Conservation (phyloP, 2,329 filamentous ascomycete genomes). For the Aspergillus sp. region DNA sequence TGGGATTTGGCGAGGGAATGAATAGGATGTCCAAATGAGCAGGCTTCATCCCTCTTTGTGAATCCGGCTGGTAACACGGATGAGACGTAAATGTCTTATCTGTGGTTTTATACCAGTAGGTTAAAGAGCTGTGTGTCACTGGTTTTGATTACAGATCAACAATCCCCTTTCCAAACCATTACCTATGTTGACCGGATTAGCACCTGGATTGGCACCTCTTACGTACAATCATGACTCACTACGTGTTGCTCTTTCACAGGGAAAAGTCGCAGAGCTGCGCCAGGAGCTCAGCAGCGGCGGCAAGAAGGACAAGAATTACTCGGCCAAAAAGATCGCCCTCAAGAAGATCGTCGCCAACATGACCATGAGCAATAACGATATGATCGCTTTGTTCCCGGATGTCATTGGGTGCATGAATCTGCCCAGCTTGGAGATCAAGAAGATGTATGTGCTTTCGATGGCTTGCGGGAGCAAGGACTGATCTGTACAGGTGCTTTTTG, state of each 20-base stretch:
- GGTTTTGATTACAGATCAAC: not conserved
- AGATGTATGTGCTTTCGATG: constrained; percentile 62
- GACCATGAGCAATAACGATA: constrained; percentile 99
- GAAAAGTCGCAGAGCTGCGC: constrained; percentile 96
- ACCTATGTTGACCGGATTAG: not conserved
- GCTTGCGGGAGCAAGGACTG: not conserved
- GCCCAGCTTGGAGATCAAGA: constrained; percentile 94
- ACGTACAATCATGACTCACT: constrained; percentile 23
- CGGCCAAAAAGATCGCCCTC: constrained; percentile 90
- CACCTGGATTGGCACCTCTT: not conserved
- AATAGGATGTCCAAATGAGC: not conserved
- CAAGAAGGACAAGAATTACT: constrained; percentile 97
- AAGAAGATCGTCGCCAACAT: constrained; percentile 99
- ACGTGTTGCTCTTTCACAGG: constrained; percentile 52
- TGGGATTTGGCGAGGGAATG: not conserved
- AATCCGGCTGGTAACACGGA: not conserved
- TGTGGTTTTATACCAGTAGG: not conserved
- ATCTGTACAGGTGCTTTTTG: constrained; percentile 73
- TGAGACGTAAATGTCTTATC: not conserved
- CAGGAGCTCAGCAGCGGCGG: constrained; percentile 86
- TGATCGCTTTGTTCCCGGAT: constrained; percentile 94
- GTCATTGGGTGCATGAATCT: constrained; percentile 95
- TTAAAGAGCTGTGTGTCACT: not conserved
- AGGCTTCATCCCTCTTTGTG: not conserved
- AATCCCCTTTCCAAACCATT: too few relatives aligned